A percentile compares a stretch with the other conserved stretches of the same genome.
Evolutionary conservation across 1,139 yeast species (phyloP).

Genomic region (Tardiomyces depauwii): DNA sequence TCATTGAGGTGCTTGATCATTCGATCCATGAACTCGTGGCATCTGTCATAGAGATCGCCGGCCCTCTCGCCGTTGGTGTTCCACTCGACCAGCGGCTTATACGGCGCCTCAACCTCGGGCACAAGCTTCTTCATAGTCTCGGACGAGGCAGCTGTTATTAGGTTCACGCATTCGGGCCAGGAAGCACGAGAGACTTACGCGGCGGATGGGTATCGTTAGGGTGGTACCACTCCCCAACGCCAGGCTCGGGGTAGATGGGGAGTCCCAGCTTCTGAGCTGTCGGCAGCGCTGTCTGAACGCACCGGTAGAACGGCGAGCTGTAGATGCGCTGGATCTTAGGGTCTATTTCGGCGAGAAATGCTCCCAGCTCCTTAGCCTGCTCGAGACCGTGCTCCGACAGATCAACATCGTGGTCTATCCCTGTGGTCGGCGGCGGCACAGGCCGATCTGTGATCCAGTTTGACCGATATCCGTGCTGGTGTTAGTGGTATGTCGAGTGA

Average conservation of each 20-base stretch:
- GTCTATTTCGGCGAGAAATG: constrained; percentile 25
- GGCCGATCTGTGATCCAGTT: constrained; percentile 55
- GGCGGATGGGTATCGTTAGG: constrained; percentile 3
- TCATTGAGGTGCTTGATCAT: constrained; percentile 38
- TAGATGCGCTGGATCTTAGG: constrained; percentile 54
- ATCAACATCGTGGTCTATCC: constrained; percentile 72
- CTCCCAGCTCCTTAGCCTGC: constrained; percentile 67
- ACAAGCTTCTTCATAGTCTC: constrained; percentile 30
- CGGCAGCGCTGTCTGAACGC: constrained; percentile 76
- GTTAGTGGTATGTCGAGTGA: background rate
- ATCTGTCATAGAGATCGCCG: constrained; percentile 48
- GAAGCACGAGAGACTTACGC: background rate
- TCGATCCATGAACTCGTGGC: constrained; percentile 36
- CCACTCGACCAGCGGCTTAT: constrained; percentile 33
- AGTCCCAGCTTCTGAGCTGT: constrained; percentile 45
- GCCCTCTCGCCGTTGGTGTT: constrained; percentile 68
- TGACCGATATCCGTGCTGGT: constrained; percentile 63
- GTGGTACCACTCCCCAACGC: constrained; percentile 39
- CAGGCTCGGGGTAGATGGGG: constrained; percentile 58
- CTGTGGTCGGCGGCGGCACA: constrained; percentile 70
- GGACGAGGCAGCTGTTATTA: background rate
- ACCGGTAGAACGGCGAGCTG: constrained; percentile 81
- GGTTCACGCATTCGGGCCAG: too few species aligned
- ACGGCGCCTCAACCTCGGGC: constrained; percentile 31
- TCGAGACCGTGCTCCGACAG: constrained; percentile 69